Conservation (phyloP, 2,329 filamentous ascomycete species). For the Penicillium thymicola region DNA sequence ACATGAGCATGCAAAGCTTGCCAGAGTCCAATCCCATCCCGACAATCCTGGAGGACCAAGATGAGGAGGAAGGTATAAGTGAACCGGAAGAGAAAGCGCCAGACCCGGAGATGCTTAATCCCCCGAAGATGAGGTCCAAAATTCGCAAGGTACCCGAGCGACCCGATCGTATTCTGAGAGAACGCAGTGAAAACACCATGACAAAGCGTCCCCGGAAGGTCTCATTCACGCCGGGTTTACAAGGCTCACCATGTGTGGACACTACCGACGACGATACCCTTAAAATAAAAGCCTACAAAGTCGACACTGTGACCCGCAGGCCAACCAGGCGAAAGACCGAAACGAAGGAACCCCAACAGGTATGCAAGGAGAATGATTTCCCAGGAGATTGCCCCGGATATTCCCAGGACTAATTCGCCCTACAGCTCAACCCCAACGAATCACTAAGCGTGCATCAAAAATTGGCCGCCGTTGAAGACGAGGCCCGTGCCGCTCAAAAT, state of each 20-base stretch:
- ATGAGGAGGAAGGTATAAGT: conserved; percentile 28
- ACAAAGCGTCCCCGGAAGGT: conserved; percentile 36
- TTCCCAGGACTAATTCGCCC: conserved; percentile 8
- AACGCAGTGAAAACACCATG: conserved; percentile 37
- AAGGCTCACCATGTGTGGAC: conserved; percentile 27
- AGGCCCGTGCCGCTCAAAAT: conserved; percentile 41
- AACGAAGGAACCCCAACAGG: conserved; percentile 28
- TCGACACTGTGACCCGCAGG: conserved; percentile 30
- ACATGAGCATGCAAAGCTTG: conserved; percentile 17
- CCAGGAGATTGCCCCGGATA: neutral
- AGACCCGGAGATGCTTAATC: conserved; percentile 4
- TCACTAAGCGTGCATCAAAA: conserved; percentile 42
- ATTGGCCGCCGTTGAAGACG: conserved; percentile 42
- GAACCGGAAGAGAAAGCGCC: conserved; percentile 22
- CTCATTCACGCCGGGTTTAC: conserved; percentile 35
- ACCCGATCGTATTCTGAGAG: conserved; percentile 32
- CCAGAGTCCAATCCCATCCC: conserved; percentile 25
- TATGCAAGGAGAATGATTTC: conserved; percentile 19
- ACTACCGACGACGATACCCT: conserved; percentile 34
- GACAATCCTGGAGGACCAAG: conserved; percentile 33
- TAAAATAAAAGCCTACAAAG: conserved; percentile 33
- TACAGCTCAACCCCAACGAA: conserved; percentile 16
- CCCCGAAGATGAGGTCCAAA: conserved; percentile 18
- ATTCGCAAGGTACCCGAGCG: conserved; percentile 24
- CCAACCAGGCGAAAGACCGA: conserved; percentile 27